Conservation (phyloP, 202 grass and related monocot species). For the Panicum virgatum region DNA sequence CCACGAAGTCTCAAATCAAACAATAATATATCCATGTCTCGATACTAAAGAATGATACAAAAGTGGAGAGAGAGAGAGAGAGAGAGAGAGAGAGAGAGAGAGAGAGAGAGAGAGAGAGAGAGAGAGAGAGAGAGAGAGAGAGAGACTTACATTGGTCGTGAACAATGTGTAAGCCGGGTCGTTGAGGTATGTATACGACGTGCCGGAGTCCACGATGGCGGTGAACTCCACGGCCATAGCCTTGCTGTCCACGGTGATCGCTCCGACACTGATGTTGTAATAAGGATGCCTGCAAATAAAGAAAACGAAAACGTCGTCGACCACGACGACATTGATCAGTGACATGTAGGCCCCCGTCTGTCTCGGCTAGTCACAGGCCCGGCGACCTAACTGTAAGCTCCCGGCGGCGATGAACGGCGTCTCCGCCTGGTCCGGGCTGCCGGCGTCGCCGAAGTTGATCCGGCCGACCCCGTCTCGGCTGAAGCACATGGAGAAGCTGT, state of each 20-base stretch:
- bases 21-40: too few species aligned
- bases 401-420: slow-evolving; percentile 43
- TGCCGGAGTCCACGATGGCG: slow-evolving; percentile 65
- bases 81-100: too few species aligned
- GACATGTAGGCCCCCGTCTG: not conserved
- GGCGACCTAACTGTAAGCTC: slow-evolving; percentile 18
- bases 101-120: too few species aligned
- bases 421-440: slow-evolving; percentile 46
- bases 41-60: too few species aligned
- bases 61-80: too few species aligned
- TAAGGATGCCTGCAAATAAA: not conserved
- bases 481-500: slow-evolving; percentile 86
- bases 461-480: slow-evolving; percentile 45
- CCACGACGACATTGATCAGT: not conserved
- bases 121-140: too few species aligned
- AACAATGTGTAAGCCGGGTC: slow-evolving; percentile 54
- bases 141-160: slow-evolving; percentile 38
- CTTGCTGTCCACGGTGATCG: slow-evolving; percentile 39
- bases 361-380: not conserved
- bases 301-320: not conserved
- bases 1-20: too few species aligned
- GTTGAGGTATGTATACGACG: slow-evolving; percentile 65
- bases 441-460: slow-evolving; percentile 69
- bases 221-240: slow-evolving; percentile 40
- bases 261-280: slow-evolving; percentile 57